A percentile compares a stretch with the other conserved stretches of the same genome.
These are phyloP conservation scores for Xylaria sp. DNA, from an alignment of 2,329 filamentous ascomycete genomes.

Conservation along the genomic window DNA sequence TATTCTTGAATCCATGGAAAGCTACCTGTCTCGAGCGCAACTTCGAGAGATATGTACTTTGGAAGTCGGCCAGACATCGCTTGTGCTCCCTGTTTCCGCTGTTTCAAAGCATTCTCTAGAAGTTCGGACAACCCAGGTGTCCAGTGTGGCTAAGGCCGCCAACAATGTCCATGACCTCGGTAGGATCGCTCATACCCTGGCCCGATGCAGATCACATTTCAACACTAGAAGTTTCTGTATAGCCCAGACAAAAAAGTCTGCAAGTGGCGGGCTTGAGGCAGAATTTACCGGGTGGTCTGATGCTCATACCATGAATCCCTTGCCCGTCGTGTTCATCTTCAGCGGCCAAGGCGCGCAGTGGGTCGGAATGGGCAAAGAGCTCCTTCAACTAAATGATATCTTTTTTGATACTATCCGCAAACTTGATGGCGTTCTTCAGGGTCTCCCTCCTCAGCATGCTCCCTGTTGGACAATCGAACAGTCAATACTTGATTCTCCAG, in stretches of 20 bases:
- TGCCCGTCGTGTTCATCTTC: conserved; percentile 30
- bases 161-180: too few relatives aligned
- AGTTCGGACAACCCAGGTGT: too few relatives aligned
- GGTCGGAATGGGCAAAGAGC: conserved; percentile 39
- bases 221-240: too few relatives aligned
- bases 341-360: conserved; percentile 44
- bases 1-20: conserved; percentile 4
- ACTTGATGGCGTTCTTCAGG: conserved; percentile 24
- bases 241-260: too few relatives aligned
- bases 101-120: too few relatives aligned
- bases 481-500: conserved; percentile 9
- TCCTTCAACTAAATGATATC: conserved; percentile 27
- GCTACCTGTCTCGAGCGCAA: not conserved
- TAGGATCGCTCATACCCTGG: too few relatives aligned
- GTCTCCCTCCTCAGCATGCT: not conserved
- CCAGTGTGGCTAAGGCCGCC: too few relatives aligned
- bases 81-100: too few relatives aligned
- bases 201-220: too few relatives aligned
- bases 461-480: conserved; percentile 29
- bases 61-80: too few relatives aligned
- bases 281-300: too few relatives aligned
- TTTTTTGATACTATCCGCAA: conserved; percentile 30
- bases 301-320: not conserved
- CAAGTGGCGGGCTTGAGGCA: too few relatives aligned
- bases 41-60: not conserved